Evolutionary conservation across 768 basidiomycete species (phyloP).

Genomic region (Udeniomyces megalosporus): DNA sequence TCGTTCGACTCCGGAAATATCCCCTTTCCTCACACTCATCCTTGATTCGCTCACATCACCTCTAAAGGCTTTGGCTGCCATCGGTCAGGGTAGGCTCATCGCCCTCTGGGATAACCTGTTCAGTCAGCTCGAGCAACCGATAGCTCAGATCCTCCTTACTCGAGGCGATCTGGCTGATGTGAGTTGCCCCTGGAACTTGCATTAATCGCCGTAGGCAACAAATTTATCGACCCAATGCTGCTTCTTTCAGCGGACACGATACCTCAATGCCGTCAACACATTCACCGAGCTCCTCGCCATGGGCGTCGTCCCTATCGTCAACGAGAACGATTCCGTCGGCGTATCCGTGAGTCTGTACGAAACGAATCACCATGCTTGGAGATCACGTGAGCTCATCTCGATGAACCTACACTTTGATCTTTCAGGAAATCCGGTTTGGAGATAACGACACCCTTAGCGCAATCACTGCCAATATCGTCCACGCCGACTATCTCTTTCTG

Average conservation of each 20-base stretch:
- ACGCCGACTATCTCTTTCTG: slow-evolving; percentile 92
- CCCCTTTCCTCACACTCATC: not conserved
- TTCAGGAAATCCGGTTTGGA: slow-evolving; percentile 98
- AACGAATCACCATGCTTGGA: no score
- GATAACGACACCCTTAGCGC: slow-evolving; percentile 98
- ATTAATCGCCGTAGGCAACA: no score
- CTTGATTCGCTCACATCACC: not conserved
- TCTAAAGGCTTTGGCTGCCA: slow-evolving; percentile 74
- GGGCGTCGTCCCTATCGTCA: slow-evolving; percentile 95
- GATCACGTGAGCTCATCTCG: not conserved
- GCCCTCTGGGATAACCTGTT: slow-evolving; percentile 96
- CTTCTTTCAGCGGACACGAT: slow-evolving; percentile 59
- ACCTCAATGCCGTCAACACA: slow-evolving; percentile 91
- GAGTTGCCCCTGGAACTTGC: slow-evolving; percentile 19
- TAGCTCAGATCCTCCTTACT: slow-evolving; percentile 85
- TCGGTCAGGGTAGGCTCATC: slow-evolving; percentile 90
- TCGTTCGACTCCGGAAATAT: not conserved
- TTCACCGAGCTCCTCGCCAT: slow-evolving; percentile 76
- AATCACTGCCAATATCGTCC: slow-evolving; percentile 91
- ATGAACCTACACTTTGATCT: not conserved
- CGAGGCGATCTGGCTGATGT: slow-evolving; percentile 96
- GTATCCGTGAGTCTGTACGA: slow-evolving; percentile 56
- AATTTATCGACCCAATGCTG: not conserved
- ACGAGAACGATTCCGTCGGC: slow-evolving; percentile 96
- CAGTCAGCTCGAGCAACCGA: slow-evolving; percentile 80